A percentile compares a stretch with the other conserved stretches of the same genome.
These are phyloP conservation scores for Colletotrichum caudatum DNA, from an alignment of 2,329 filamentous ascomycete genomes.

Conservation along the genomic window DNA sequence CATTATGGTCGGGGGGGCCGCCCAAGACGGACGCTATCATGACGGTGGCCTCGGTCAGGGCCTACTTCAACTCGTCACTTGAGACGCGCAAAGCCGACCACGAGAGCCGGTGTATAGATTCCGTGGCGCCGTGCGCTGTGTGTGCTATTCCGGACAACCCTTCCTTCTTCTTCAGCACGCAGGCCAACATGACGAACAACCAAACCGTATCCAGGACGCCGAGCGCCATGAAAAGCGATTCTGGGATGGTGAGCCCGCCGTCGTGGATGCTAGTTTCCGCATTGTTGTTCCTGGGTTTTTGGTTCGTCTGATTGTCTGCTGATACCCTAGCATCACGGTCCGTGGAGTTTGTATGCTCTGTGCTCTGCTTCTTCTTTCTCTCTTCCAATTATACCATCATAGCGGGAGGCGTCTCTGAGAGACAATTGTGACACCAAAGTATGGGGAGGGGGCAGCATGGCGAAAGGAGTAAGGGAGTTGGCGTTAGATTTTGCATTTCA, in stretches of 20 bases:
- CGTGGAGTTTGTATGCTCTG: background rate
- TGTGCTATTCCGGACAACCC: constrained; percentile 64
- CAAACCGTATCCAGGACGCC: constrained; percentile 55
- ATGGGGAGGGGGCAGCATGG: background rate
- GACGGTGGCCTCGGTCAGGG: constrained; percentile 77
- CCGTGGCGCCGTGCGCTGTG: constrained; percentile 52
- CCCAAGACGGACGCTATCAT: constrained; percentile 72
- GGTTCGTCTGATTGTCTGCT: constrained; percentile 20
- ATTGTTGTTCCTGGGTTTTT: constrained; percentile 14
- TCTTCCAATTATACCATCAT: background rate
- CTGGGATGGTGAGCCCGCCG: constrained; percentile 5
- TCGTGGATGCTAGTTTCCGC: constrained; percentile 10
- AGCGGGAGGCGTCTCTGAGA: constrained; percentile 1
- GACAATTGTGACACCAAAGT: background rate
- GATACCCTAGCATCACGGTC: background rate
- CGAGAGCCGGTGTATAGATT: constrained; percentile 54
- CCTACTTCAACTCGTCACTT: constrained; percentile 81
- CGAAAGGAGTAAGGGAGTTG: background rate
- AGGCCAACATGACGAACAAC: constrained; percentile 60
- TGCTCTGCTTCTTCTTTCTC: background rate
- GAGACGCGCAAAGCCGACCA: constrained; percentile 54
- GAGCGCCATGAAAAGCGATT: background rate
- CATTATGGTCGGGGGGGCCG: constrained; percentile 77
- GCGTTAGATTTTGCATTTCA: background rate
- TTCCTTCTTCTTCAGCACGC: constrained; percentile 63